These are phyloP conservation scores for Trypethelium eluteriae DNA, from an alignment of 495 filamentous ascomycete genomes.

Conservation along the genomic window DNA sequence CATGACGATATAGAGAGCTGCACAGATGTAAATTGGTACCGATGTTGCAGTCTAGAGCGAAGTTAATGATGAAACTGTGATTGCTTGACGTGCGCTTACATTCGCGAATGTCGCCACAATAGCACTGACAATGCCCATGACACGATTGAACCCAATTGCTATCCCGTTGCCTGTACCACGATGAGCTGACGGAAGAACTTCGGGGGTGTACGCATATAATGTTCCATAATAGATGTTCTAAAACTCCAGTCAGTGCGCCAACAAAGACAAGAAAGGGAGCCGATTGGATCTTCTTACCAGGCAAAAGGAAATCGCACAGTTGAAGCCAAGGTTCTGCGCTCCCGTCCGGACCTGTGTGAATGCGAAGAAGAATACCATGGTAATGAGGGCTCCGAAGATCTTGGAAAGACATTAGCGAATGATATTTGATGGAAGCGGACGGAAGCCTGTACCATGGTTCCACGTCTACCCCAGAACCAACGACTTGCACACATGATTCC, in stretches of 20 bases:
- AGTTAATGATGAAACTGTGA: background rate
- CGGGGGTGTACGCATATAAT: slow-evolving; percentile 55
- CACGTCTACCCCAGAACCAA: slow-evolving; percentile 50
- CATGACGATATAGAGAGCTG: slow-evolving; percentile 58
- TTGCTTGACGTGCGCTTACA: background rate
- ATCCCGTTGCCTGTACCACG: slow-evolving; percentile 64
- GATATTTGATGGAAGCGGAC: slow-evolving; percentile 27
- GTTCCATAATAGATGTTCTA: slow-evolving; percentile 31
- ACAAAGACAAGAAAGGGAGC: background rate
- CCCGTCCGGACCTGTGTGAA: slow-evolving; percentile 56
- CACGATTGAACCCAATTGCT: slow-evolving; percentile 57
- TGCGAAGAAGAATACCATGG: slow-evolving; percentile 61
- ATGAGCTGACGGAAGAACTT: slow-evolving; percentile 60
- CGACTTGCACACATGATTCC: slow-evolving; percentile 54
- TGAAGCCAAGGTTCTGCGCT: slow-evolving; percentile 57
- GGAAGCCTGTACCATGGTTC: slow-evolving; percentile 48
- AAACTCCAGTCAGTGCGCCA: background rate
- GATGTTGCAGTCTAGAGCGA: slow-evolving; percentile 43
- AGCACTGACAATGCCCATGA: slow-evolving; percentile 66
- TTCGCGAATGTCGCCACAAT: slow-evolving; percentile 47
- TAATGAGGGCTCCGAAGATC: slow-evolving; percentile 29
- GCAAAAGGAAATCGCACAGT: slow-evolving; percentile 57
- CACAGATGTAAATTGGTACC: slow-evolving; percentile 63
- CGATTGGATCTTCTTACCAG: slow-evolving; percentile 29
- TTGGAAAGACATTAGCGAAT: slow-evolving; percentile 32